These are phyloP conservation scores for Penicillium sp. DNA, from an alignment of 2,329 filamentous ascomycete species.

Conservation along the genomic window DNA sequence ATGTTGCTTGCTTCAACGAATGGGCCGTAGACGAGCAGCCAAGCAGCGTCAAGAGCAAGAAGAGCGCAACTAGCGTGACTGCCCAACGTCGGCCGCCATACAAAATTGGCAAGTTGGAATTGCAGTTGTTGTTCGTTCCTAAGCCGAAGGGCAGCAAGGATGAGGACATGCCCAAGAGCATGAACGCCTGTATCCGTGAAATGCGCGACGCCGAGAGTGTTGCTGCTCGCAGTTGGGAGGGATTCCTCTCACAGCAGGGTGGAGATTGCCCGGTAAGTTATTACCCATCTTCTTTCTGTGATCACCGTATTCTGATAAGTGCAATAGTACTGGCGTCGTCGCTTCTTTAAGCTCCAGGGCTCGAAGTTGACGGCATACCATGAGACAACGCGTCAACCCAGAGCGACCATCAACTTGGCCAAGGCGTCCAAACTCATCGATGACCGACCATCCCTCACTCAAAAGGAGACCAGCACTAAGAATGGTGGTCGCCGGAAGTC, in stretches of 20 bases:
- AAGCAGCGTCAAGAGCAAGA: conserved; percentile 93
- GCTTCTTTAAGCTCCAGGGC: conserved; percentile 91
- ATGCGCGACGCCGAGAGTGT: conserved; percentile 84
- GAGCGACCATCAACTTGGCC: conserved; percentile 91
- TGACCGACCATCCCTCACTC: conserved; percentile 74
- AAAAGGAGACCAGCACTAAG: conserved; percentile 74
- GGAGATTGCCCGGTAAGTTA: conserved; percentile 88
- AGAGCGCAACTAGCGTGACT: conserved; percentile 54
- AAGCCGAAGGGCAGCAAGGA: conserved; percentile 81
- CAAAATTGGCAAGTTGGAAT: conserved; percentile 86
- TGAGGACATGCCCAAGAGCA: conserved; percentile 98
- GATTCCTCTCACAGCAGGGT: conserved; percentile 89
- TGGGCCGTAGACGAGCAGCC: conserved; percentile 86
- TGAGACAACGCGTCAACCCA: conserved; percentile 88
- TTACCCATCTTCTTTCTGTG: not conserved
- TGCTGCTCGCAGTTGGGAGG: conserved; percentile 73
- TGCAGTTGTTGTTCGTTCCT: conserved; percentile 91
- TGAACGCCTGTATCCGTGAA: conserved; percentile 93
- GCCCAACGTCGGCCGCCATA: conserved; percentile 78
- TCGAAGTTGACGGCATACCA: conserved; percentile 93
- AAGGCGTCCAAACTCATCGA: conserved; percentile 93
- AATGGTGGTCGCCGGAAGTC: conserved; percentile 80
- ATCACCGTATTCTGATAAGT: conserved; percentile 16
- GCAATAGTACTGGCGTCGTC: conserved; percentile 85
- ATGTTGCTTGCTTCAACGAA: conserved; percentile 95